phyloP scores from a whole-genome alignment of 169 alveolate genomes.

The Haemoproteus tartakovskyi region DNA sequence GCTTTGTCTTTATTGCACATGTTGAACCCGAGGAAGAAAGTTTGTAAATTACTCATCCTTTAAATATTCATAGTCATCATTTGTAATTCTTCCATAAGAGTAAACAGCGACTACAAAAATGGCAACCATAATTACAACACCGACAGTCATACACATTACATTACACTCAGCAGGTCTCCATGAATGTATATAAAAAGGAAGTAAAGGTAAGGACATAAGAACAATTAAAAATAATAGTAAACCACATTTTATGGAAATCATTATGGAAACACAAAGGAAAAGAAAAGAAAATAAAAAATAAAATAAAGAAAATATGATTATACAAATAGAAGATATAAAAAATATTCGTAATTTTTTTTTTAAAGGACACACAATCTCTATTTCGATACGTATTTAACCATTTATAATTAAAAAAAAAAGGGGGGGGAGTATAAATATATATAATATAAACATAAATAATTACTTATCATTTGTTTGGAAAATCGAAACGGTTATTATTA shows the following conservation, averaged over 20 bases:
- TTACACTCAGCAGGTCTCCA: conserved; percentile 2
- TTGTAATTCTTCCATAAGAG: conserved; percentile 14
- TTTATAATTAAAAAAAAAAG: too few relatives aligned
- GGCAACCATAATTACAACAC: background rate
- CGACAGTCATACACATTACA: background rate
- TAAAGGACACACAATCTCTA: too few relatives aligned
- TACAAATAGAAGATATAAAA: too few relatives aligned
- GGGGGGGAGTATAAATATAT: too few relatives aligned
- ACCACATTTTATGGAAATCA: conserved; percentile 24
- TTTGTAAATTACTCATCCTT: conserved; percentile 5
- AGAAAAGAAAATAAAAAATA: conserved; percentile 1
- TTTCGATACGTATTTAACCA: too few relatives aligned
- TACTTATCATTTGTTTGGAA: too few relatives aligned
- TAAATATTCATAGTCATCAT: background rate
- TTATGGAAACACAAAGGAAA: background rate
- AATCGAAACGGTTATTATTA: too few relatives aligned
- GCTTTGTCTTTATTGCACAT: background rate
- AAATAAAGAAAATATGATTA: background rate
- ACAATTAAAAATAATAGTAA: conserved; percentile 5
- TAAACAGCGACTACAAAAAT: background rate
- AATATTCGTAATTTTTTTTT: too few relatives aligned
- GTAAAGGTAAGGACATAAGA: conserved; percentile 13
- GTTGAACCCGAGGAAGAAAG: too few relatives aligned
- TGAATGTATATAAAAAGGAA: conserved; percentile 14
- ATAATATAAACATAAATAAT: too few relatives aligned